phyloP scores from a whole-genome alignment of 177 flowering plant genomes.

The Tripterygium wilfordii region DNA sequence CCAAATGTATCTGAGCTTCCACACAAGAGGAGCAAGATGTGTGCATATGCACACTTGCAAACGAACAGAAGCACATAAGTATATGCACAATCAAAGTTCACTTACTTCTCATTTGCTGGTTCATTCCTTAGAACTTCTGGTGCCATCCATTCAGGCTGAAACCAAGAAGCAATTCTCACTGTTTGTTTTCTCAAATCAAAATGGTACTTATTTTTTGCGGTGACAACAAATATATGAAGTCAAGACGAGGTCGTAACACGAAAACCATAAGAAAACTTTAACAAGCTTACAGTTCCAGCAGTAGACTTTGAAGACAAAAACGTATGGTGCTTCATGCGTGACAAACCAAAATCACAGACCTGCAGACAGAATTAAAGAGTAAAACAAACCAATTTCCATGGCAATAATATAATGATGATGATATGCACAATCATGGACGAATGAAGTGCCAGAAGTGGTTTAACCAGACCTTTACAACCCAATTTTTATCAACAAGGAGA shows the following conservation, averaged over 20 bases:
- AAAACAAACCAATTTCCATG: slow-evolving; percentile 4
- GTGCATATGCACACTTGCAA: slow-evolving; percentile 90
- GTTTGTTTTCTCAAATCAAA: no score
- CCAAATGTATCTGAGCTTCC: slow-evolving; percentile 6
- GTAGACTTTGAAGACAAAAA: slow-evolving; percentile 93
- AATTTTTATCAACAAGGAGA: slow-evolving; percentile 98
- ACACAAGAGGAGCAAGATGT: no score
- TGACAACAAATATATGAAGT: no score
- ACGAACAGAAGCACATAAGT: slow-evolving; percentile 7
- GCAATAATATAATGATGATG: not conserved
- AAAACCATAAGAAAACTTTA: not conserved
- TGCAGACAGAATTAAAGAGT: slow-evolving; percentile 17
- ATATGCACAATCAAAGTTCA: slow-evolving; percentile 13
- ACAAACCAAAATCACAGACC: slow-evolving; percentile 98
- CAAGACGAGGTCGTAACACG: no score
- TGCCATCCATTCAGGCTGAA: slow-evolving; percentile 99
- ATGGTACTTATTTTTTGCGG: no score
- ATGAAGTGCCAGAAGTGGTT: not conserved
- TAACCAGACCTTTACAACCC: slow-evolving; percentile 85
- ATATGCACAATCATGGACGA: not conserved
- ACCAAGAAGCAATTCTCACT: slow-evolving; percentile 11
- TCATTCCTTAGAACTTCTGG: slow-evolving; percentile 97
- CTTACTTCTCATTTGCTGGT: slow-evolving; percentile 97
- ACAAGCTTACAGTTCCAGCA: slow-evolving; percentile 87
- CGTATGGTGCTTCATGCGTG: slow-evolving; percentile 90